Conservation (phyloP, 805 yeast species). For the Priceomyces melissophilus region DNA sequence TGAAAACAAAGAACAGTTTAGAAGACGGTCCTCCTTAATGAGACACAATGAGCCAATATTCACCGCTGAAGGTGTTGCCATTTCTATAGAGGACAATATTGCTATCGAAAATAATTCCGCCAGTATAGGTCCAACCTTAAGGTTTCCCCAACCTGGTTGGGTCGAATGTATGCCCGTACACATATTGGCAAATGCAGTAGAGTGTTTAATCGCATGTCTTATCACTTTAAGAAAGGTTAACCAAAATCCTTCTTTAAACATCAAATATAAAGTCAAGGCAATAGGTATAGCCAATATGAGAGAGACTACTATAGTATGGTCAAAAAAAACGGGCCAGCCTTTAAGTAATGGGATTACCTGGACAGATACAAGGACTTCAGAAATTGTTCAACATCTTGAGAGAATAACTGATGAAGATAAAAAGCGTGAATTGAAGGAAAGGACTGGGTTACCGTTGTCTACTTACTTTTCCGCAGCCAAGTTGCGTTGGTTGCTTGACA, state of each 20-base stretch:
- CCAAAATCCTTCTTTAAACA: conserved; percentile 44
- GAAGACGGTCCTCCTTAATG: conserved; percentile 40
- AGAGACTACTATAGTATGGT: conserved; percentile 91
- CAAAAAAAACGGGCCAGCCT: conserved; percentile 75
- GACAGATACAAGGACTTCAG: conserved; percentile 89
- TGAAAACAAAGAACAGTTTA: conserved; percentile 41
- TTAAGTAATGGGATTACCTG: conserved; percentile 89
- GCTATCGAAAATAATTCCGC: conserved; percentile 60
- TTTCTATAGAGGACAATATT: conserved; percentile 53
- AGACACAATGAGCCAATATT: conserved; percentile 57
- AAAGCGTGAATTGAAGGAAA: conserved; percentile 55
- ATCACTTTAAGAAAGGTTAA: conserved; percentile 55
- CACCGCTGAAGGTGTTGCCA: conserved; percentile 72
- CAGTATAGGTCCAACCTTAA: conserved; percentile 61
- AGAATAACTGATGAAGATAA: conserved; percentile 50
- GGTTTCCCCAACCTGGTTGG: conserved; percentile 86
- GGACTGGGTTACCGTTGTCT: conserved; percentile 83
- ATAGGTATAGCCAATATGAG: conserved; percentile 95
- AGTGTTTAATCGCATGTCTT: conserved; percentile 70
- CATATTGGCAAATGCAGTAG: conserved; percentile 73
- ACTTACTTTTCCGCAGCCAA: conserved; percentile 92
- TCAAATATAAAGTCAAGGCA: conserved; percentile 62
- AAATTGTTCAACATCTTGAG: conserved; percentile 61
- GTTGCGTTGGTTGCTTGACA: conserved; percentile 84
- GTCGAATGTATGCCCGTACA: conserved; percentile 89